Percentiles rank a stretch among this genome's conserved stretches.
phyloP scores from a whole-genome alignment of 1,284 basidiomycete species.

The Irpex sp. region DNA sequence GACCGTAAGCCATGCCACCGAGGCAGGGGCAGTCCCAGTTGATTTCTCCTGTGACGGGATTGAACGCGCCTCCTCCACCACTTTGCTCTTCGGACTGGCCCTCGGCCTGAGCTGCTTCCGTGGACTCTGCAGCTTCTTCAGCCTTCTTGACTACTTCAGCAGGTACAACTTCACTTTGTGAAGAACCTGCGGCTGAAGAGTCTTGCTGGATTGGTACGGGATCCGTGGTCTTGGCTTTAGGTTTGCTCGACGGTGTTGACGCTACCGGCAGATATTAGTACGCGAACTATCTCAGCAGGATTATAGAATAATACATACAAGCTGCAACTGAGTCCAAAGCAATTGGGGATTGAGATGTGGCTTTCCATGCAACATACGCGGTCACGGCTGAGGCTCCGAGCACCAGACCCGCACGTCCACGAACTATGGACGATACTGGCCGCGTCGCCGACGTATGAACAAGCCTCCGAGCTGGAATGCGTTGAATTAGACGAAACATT shows the following conservation, averaged over 20 bases:
- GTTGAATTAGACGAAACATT: constrained; percentile 10
- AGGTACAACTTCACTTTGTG: not conserved
- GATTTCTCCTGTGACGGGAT: constrained; percentile 96
- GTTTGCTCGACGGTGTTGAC: not conserved
- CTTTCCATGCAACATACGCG: constrained; percentile 11
- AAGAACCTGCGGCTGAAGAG: not conserved
- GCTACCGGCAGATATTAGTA: not conserved
- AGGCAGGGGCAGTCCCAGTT: constrained; percentile 99
- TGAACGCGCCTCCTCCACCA: constrained; percentile 58
- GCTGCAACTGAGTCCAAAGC: constrained; percentile 11
- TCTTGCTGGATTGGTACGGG: constrained; percentile 1
- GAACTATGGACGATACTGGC: constrained; percentile 1
- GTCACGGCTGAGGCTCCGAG: constrained; percentile 14
- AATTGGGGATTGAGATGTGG: constrained; percentile 7
- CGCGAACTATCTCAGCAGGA: not conserved
- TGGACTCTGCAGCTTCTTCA: not conserved
- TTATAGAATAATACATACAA: constrained; percentile 5
- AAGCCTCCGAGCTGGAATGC: not conserved
- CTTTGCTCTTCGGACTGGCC: constrained; percentile 31
- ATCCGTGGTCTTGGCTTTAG: not conserved
- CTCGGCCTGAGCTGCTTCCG: constrained; percentile 23
- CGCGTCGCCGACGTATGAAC: constrained; percentile 12
- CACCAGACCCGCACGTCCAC: constrained; percentile 9
- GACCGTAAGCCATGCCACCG: constrained; percentile 97
- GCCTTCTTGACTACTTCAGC: not conserved